These are phyloP conservation scores for Capsicum pubescens DNA, from an alignment of 257 asterid genomes.

Conservation along the genomic window DNA sequence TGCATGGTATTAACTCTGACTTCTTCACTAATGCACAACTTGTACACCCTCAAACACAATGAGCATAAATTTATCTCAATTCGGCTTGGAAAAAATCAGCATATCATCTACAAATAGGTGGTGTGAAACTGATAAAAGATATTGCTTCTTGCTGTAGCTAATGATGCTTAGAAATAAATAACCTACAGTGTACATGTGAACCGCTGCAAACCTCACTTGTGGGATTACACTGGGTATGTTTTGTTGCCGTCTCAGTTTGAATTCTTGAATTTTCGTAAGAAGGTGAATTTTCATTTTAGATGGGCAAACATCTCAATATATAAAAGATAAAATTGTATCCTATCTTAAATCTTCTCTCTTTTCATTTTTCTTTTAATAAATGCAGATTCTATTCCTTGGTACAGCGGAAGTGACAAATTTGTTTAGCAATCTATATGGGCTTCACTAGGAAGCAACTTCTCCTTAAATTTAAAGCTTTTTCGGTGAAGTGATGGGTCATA, in stretches of 20 bases:
- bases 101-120: too few species aligned
- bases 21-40: too few species aligned
- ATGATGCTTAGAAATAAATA: too few species aligned
- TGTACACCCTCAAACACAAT: too few species aligned
- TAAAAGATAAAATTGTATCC: background rate
- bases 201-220: too few species aligned
- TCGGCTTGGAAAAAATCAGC: too few species aligned
- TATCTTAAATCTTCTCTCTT: background rate
- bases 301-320: constrained; percentile 7
- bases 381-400: constrained; percentile 23
- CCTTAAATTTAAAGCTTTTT: background rate
- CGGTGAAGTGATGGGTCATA: background rate
- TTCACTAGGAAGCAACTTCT: constrained; percentile 27
- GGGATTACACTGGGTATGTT: background rate
- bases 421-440: constrained; percentile 1
- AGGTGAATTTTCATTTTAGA: constrained; percentile 1
- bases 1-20: background rate
- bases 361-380: background rate
- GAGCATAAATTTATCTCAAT: too few species aligned
- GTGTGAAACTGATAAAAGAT: too few species aligned
- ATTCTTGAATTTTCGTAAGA: background rate
- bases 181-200: too few species aligned
- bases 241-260: background rate
- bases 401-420: background rate
- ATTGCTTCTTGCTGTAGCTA: too few species aligned